Percentiles rank a stretch among this genome's conserved stretches.
phyloP scores from a whole-genome alignment of 345 rosid species.

The Xanthoceras sorbifolium region DNA sequence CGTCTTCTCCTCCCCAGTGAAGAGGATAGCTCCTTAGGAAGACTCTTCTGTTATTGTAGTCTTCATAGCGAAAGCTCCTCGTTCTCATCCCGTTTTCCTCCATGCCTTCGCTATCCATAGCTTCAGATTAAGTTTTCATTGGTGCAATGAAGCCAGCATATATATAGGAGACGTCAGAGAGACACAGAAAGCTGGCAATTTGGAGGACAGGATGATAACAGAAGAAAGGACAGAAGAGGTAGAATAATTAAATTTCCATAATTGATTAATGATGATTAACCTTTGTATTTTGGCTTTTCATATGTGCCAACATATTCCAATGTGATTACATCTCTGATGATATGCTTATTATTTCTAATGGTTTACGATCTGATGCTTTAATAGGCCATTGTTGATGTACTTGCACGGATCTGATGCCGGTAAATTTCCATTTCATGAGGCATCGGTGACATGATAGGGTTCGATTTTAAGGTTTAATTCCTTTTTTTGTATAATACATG shows the following conservation, averaged over 20 bases:
- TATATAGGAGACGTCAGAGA: not conserved
- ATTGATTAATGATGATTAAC: slow-evolving; percentile 19
- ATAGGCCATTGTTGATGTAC: not conserved
- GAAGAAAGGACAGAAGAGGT: slow-evolving; percentile 14
- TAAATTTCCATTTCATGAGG: slow-evolving; percentile 7
- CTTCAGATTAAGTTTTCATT: slow-evolving; percentile 1
- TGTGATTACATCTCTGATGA: not conserved
- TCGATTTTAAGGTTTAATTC: not conserved
- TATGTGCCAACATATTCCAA: slow-evolving; percentile 14
- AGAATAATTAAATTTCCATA: slow-evolving; percentile 11
- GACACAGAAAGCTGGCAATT: not conserved
- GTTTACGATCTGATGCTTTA: not conserved
- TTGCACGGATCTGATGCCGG: not conserved
- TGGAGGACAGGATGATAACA: slow-evolving; percentile 6
- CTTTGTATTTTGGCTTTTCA: slow-evolving; percentile 24
- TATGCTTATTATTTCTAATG: slow-evolving; percentile 7
- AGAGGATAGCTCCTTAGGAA: slow-evolving; percentile 69
- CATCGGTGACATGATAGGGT: not conserved
- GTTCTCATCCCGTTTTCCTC: slow-evolving; percentile 31
- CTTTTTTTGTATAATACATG: not conserved
- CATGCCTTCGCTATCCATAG: slow-evolving; percentile 25
- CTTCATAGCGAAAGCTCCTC: slow-evolving; percentile 48
- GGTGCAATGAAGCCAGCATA: not conserved
- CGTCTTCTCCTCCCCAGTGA: slow-evolving; percentile 38
- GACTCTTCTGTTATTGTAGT: slow-evolving; percentile 43